phyloP scores from a whole-genome alignment of 768 basidiomycete genomes.

The Serendipita vermifera region DNA sequence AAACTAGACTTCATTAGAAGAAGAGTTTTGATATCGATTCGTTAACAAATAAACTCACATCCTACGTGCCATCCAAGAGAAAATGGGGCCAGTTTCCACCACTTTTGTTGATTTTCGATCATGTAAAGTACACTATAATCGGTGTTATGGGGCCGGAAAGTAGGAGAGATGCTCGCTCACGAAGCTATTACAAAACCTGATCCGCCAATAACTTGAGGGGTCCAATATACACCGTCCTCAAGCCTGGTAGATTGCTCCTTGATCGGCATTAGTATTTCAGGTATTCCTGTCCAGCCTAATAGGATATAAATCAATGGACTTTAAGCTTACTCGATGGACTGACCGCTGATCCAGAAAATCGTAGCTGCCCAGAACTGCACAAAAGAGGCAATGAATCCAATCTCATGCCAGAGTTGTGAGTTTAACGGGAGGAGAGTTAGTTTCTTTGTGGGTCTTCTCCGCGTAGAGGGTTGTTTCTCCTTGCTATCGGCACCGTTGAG shows the following conservation, averaged over 20 bases:
- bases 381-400: slow-evolving; percentile 38
- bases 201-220: slow-evolving; percentile 51
- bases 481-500: slow-evolving; percentile 11
- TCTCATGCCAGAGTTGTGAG: slow-evolving; percentile 28
- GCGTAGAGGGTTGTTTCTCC: not conserved
- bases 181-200: slow-evolving; percentile 43
- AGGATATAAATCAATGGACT: slow-evolving; percentile 24
- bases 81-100: slow-evolving; percentile 35
- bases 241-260: slow-evolving; percentile 22
- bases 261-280: not conserved
- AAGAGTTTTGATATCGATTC: not conserved
- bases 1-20: slow-evolving; percentile 25
- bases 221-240: slow-evolving; percentile 43
- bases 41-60: slow-evolving; percentile 22
- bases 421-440: slow-evolving; percentile 23
- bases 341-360: slow-evolving; percentile 47
- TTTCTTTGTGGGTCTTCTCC: slow-evolving; percentile 18
- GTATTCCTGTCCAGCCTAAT: slow-evolving; percentile 3
- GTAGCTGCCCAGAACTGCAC: slow-evolving; percentile 43
- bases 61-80: slow-evolving; percentile 46
- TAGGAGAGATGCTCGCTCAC: not conserved
- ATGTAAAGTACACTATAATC: slow-evolving; percentile 28
- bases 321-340: slow-evolving; percentile 10
- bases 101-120: slow-evolving; percentile 42
- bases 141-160: not conserved